A percentile compares a stretch with the other conserved stretches of the same genome.
These are phyloP conservation scores for Pseudopyrenochaeta lycopersici DNA, from an alignment of 2,329 filamentous ascomycete species.

Conservation along the genomic window DNA sequence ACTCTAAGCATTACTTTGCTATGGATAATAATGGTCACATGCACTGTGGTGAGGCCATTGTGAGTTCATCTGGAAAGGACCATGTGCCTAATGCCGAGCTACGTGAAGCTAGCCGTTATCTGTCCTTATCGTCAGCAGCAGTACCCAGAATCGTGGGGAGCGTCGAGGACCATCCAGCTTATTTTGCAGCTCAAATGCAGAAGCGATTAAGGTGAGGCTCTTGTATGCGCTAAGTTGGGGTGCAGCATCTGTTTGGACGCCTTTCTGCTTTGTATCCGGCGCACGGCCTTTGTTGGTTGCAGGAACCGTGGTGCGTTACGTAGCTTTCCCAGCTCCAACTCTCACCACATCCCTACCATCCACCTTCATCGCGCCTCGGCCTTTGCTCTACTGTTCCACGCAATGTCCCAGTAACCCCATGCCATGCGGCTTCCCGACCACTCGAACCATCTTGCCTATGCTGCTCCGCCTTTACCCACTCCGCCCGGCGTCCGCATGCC, in stretches of 20 bases:
- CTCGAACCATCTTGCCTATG: slow-evolving; percentile 44
- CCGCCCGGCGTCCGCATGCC: slow-evolving; percentile 46
- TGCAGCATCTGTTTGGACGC: slow-evolving; percentile 15
- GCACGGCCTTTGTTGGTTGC: slow-evolving; percentile 27
- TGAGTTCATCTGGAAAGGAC: background rate
- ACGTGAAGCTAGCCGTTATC: slow-evolving; percentile 27
- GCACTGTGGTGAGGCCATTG: background rate
- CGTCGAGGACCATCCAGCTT: background rate
- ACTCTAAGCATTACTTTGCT: background rate
- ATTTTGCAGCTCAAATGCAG: slow-evolving; percentile 5
- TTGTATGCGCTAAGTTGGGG: slow-evolving; percentile 15
- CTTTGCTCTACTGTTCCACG: slow-evolving; percentile 5
- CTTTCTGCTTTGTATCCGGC: slow-evolving; percentile 7
- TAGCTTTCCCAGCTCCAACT: slow-evolving; percentile 29
- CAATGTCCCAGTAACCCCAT: slow-evolving; percentile 43
- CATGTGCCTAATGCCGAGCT: slow-evolving; percentile 2
- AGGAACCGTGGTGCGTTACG: slow-evolving; percentile 25
- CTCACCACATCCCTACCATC: slow-evolving; percentile 13
- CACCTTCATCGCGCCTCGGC: slow-evolving; percentile 13
- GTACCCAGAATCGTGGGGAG: background rate
- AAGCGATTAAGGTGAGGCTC: slow-evolving; percentile 6
- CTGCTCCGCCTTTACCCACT: slow-evolving; percentile 44
- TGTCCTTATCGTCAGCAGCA: slow-evolving; percentile 28
- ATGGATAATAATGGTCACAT: background rate
- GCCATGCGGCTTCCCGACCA: slow-evolving; percentile 42